Evolutionary conservation across 2,329 filamentous ascomycete genomes (phyloP).

Genomic region (Diaporthe aspalathi): DNA sequence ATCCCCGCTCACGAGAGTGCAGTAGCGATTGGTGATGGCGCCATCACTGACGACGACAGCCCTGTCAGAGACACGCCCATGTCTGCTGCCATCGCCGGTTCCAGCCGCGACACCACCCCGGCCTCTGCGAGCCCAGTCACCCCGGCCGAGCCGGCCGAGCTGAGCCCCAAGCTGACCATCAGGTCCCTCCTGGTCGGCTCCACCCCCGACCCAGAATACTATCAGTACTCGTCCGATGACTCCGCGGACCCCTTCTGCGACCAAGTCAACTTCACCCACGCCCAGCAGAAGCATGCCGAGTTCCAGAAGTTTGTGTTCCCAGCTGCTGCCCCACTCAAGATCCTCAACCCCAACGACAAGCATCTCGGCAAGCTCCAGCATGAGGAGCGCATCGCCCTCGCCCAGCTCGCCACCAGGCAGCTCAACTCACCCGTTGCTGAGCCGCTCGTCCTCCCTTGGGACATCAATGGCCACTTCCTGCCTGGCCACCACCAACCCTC

Average conservation of each 20-base stretch:
- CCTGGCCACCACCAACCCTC: slow-evolving; percentile 20
- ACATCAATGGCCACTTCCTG: slow-evolving; percentile 26
- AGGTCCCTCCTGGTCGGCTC: background rate
- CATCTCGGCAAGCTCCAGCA: slow-evolving; percentile 30
- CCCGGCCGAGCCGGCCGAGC: background rate
- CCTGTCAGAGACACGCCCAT: slow-evolving; percentile 33
- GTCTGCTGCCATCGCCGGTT: slow-evolving; percentile 26
- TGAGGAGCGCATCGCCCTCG: slow-evolving; percentile 23
- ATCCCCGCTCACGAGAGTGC: background rate
- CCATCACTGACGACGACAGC: slow-evolving; percentile 31
- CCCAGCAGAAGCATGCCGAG: slow-evolving; percentile 21
- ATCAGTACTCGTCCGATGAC: background rate
- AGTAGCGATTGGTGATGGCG: background rate
- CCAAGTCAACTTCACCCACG: background rate
- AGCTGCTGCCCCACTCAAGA: slow-evolving; percentile 1
- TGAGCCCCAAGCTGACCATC: slow-evolving; percentile 10
- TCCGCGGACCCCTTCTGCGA: slow-evolving; percentile 19
- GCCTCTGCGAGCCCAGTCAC: slow-evolving; percentile 20
- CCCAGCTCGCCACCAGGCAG: background rate
- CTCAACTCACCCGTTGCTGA: slow-evolving; percentile 22
- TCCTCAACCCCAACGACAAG: slow-evolving; percentile 26
- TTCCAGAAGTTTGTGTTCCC: slow-evolving; percentile 20
- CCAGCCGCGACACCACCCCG: slow-evolving; percentile 30
- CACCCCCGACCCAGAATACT: slow-evolving; percentile 15
- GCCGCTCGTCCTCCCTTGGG: slow-evolving; percentile 30